A percentile compares a stretch with the other conserved stretches of the same genome.
phyloP scores from a whole-genome alignment of 2,329 filamentous ascomycete species.

The Pseudomassariella vexata region DNA sequence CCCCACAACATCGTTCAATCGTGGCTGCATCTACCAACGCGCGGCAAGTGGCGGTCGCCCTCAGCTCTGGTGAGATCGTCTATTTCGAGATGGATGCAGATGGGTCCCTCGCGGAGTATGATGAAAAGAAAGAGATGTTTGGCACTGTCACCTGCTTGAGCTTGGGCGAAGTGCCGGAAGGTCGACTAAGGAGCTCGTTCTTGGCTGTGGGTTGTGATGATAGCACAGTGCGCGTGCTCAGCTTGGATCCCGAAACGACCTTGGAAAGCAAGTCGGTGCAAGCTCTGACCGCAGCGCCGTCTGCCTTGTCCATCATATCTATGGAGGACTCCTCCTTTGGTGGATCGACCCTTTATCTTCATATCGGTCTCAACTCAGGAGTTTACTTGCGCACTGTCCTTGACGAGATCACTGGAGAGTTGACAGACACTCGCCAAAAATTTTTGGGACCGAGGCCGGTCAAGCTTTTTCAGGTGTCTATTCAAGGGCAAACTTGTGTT shows the following conservation, averaged over 20 bases:
- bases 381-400: slow-evolving; percentile 93
- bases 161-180: slow-evolving; percentile 86
- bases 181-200: slow-evolving; percentile 82
- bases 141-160: slow-evolving; percentile 94
- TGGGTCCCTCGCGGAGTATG: slow-evolving; percentile 85
- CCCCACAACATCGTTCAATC: slow-evolving; percentile 89
- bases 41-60: slow-evolving; percentile 83
- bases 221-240: slow-evolving; percentile 88
- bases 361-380: slow-evolving; percentile 92
- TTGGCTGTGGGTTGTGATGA: slow-evolving; percentile 96
- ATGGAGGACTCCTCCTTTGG: slow-evolving; percentile 93
- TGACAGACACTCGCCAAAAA: slow-evolving; percentile 89
- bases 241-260: slow-evolving; percentile 82
- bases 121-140: slow-evolving; percentile 92
- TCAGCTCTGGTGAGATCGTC: slow-evolving; percentile 94
- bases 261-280: slow-evolving; percentile 93
- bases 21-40: slow-evolving; percentile 92
- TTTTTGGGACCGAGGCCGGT: slow-evolving; percentile 90
- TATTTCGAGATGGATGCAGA: slow-evolving; percentile 98
- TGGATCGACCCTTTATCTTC: slow-evolving; percentile 83
- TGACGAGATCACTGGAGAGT: slow-evolving; percentile 90
- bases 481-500: slow-evolving; percentile 78
- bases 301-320: slow-evolving; percentile 81
- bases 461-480: slow-evolving; percentile 84
- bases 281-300: slow-evolving; percentile 84